These are phyloP conservation scores for Blastomyces gilchristii DNA, from an alignment of 2,329 filamentous ascomycete species.

Conservation along the genomic window DNA sequence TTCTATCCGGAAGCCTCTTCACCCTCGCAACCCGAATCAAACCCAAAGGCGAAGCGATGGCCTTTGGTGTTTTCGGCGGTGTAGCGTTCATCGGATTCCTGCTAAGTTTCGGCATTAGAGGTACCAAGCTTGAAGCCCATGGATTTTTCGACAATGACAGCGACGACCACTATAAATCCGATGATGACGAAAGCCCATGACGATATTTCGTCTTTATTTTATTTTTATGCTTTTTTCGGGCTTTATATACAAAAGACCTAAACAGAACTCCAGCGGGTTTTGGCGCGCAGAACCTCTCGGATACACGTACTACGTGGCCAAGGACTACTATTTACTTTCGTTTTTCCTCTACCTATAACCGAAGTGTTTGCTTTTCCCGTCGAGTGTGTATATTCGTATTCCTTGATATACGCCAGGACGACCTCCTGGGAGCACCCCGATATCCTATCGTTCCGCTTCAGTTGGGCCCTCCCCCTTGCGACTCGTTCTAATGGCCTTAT, in stretches of 20 bases:
- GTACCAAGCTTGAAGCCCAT: conserved; percentile 49
- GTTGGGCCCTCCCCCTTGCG: not conserved
- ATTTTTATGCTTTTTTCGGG: too few relatives aligned
- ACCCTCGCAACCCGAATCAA: conserved; percentile 62
- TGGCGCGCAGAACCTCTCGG: not conserved
- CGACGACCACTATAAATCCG: conserved; percentile 34
- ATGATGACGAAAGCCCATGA: conserved; percentile 34
- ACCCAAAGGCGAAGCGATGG: conserved; percentile 72
- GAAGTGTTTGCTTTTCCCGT: not conserved
- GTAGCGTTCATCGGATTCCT: conserved; percentile 72
- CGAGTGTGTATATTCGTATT: not conserved
- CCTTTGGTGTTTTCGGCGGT: conserved; percentile 80
- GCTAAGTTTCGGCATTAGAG: conserved; percentile 66
- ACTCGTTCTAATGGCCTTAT: not conserved
- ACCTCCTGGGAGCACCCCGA: too few relatives aligned
- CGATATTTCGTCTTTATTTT: not conserved
- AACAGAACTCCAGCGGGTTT: not conserved
- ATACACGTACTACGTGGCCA: not conserved
- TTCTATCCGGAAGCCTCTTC: conserved; percentile 78
- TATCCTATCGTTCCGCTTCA: not conserved
- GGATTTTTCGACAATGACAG: conserved; percentile 40
- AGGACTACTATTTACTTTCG: too few relatives aligned
- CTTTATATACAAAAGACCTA: not conserved
- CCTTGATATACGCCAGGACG: not conserved
- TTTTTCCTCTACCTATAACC: too few relatives aligned